Evolutionary conservation across 352 stramenopile genomes (phyloP).

Genomic region (Phytopythium sindhum): DNA sequence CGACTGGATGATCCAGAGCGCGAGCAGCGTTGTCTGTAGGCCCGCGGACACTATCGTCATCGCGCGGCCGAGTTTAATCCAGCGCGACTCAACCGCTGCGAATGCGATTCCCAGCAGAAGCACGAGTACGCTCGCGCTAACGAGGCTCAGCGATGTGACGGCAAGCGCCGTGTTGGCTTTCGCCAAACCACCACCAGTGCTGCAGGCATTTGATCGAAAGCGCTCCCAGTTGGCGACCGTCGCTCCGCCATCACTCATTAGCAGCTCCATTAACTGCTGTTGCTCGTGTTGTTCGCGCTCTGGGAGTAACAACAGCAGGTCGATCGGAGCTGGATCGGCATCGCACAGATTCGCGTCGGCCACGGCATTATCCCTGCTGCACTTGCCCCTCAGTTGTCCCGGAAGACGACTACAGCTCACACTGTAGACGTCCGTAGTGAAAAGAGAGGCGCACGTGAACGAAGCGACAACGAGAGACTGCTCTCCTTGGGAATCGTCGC

Average conservation of each 20-base stretch:
- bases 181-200: slow-evolving; percentile 17
- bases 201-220: slow-evolving; percentile 42
- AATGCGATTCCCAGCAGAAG: slow-evolving; percentile 44
- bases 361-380: background rate
- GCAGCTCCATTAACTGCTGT: background rate
- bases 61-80: slow-evolving; percentile 28
- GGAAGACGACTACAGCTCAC: slow-evolving; percentile 7
- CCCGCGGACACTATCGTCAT: slow-evolving; percentile 16
- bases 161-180: slow-evolving; percentile 26
- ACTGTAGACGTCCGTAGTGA: slow-evolving; percentile 26
- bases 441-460: slow-evolving; percentile 40
- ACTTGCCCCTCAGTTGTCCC: background rate
- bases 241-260: background rate
- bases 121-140: slow-evolving; percentile 20
- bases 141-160: slow-evolving; percentile 20
- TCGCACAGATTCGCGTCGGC: background rate
- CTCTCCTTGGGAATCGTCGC: background rate
- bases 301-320: background rate
- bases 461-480: slow-evolving; percentile 16
- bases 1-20: slow-evolving; percentile 42
- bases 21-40: slow-evolving; percentile 28
- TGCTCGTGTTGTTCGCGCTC: background rate
- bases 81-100: slow-evolving; percentile 34
- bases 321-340: background rate
- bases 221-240: slow-evolving; percentile 28